Evolutionary conservation across 2,329 filamentous ascomycete genomes (phyloP).

Genomic region (Phyllosticta citrichinensis): DNA sequence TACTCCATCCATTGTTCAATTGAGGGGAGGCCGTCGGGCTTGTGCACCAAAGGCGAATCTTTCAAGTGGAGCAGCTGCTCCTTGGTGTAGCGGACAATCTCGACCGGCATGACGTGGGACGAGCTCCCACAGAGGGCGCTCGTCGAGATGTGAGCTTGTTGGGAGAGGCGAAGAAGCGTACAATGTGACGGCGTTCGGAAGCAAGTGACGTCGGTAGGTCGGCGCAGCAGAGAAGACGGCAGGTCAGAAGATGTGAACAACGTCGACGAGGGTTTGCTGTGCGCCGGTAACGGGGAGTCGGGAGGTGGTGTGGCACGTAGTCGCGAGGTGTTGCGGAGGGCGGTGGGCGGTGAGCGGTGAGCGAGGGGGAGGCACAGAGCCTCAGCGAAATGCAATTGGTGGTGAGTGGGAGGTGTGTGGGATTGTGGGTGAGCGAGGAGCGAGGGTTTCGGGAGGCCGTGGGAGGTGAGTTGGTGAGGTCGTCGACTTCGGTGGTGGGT

Average conservation of each 20-base stretch:
- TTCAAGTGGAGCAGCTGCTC: conserved; percentile 67
- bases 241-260: neutral
- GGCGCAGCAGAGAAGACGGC: neutral
- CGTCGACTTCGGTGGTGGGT: conserved; percentile 7
- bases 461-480: conserved; percentile 6
- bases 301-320: conserved; percentile 6
- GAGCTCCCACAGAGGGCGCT: conserved; percentile 1
- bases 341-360: conserved; percentile 11
- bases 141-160: neutral
- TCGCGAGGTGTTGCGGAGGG: conserved; percentile 9
- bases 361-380: conserved; percentile 5
- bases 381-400: conserved; percentile 4
- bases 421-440: neutral
- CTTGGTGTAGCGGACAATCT: conserved; percentile 52
- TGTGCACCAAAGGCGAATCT: conserved; percentile 72
- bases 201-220: neutral
- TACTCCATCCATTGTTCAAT: conserved; percentile 97
- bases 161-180: conserved; percentile 1
- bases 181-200: neutral
- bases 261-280: neutral
- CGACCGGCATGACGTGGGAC: conserved; percentile 4
- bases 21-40: conserved; percentile 68
- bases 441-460: conserved; percentile 1
- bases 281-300: conserved; percentile 3
- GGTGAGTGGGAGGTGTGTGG: neutral